Base-by-base conservation (phyloP, 176 grass and related monocot genomes). In the Saccharum officinarum region DNA sequence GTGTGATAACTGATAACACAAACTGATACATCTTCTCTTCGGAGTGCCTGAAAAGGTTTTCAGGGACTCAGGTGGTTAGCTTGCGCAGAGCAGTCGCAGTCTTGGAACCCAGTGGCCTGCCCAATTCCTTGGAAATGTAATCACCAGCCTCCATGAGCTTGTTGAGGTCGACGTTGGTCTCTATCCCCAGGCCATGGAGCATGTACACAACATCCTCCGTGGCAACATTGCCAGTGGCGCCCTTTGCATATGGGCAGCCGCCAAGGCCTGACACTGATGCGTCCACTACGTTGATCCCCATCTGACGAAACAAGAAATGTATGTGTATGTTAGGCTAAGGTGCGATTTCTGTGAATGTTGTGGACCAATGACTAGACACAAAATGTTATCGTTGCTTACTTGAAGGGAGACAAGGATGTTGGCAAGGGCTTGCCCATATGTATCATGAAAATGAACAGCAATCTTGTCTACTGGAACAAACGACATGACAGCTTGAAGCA, bases 361-460 rank as follows among this genome's bases (percentile, higher is more conserved):
- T 23, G 44, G 2, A 25, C 30, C 49, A 10, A 11, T 68, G 30
- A 23, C 0, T 9, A 38, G 20, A 52, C 3, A 26, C 0, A 67
- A 0, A 49, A 36, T 28, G 28, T 10, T 30, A 22, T 25, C 2
- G 52, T 70, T 86, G 54, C 86, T 94, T 89, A 96, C 97, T 82
- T 95, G 93, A 60, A 98, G 93, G 17, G 97, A 92, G 30, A 76
- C 87, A 0, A 98, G 84, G 78, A 98, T 95, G 71, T 98, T 98
- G 31, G 91, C 82, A 69, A 98, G 93, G 68, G 97, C 90, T 39
- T 98, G 97, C 75, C 93, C 93, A 8, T 94, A 95, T 38, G 97
- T 98, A 67, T 98, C 97, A 31, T 98, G 97, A 76, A 95, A 95
- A 84, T 98, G 93, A 60, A 94, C 91, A 10, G 93, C 93, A 34